Percentiles rank a stretch among this genome's conserved stretches.
Conservation (phyloP, 306 rosid species). For the Prunus davidiana region DNA sequence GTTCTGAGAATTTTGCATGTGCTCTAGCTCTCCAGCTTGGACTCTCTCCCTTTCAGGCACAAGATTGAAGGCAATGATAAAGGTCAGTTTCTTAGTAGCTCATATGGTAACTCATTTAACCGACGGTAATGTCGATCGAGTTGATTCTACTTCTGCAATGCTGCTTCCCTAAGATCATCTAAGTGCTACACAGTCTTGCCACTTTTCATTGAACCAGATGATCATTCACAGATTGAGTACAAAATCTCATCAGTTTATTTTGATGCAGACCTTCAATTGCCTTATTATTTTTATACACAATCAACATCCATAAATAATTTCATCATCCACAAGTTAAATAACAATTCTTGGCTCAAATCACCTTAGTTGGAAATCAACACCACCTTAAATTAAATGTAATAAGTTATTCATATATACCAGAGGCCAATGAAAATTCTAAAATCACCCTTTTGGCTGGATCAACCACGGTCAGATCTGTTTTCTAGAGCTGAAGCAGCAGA, state of each 20-base stretch:
- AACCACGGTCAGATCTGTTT: constrained; percentile 41
- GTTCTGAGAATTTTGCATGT: constrained; percentile 41
- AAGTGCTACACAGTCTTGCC: background rate
- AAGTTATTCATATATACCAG: constrained; percentile 33
- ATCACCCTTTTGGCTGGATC: constrained; percentile 22
- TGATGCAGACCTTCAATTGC: constrained; percentile 7
- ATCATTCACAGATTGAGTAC: background rate
- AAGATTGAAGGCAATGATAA: background rate
- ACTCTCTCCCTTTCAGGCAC: constrained; percentile 38
- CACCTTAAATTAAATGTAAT: constrained; percentile 18
- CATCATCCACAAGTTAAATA: constrained; percentile 4
- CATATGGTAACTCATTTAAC: background rate
- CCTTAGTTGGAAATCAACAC: constrained; percentile 12
- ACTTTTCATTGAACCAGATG: background rate
- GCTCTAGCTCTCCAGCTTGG: constrained; percentile 65
- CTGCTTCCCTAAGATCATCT: background rate
- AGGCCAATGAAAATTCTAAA: background rate
- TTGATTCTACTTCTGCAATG: background rate
- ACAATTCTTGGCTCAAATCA: constrained; percentile 21
- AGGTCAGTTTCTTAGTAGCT: constrained; percentile 17
- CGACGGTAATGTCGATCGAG: background rate
- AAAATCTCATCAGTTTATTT: background rate
- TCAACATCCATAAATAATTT: constrained; percentile 17
- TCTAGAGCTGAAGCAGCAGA: constrained; percentile 87
- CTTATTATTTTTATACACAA: constrained; percentile 4